A percentile compares a stretch with the other conserved stretches of the same genome.
Conservation (phyloP, 2,329 filamentous ascomycete species). For the Ceratocystis alfenasii region DNA sequence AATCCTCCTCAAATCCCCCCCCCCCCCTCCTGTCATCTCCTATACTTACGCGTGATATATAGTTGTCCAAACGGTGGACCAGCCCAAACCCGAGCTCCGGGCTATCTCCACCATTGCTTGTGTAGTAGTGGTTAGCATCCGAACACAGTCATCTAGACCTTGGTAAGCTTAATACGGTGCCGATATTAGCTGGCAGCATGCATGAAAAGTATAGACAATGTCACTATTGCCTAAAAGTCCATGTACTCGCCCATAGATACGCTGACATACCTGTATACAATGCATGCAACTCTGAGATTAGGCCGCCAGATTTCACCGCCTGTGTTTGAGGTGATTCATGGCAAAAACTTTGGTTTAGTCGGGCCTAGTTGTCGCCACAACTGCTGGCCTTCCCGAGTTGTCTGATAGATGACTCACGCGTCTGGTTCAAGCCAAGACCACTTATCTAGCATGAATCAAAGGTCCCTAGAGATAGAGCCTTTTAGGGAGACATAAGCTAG, state of each 20-base stretch:
- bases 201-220: background rate
- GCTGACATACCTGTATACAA: background rate
- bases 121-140: background rate
- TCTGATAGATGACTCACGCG: background rate
- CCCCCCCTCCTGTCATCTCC: background rate
- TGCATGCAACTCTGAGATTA: background rate
- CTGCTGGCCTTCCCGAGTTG: background rate
- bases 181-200: background rate
- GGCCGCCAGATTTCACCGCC: constrained; percentile 1
- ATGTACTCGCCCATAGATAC: background rate
- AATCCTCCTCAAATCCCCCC: background rate
- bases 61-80: background rate
- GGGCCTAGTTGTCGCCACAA: background rate
- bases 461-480: background rate
- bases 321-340: background rate
- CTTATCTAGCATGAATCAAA: background rate
- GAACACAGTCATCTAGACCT: background rate
- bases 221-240: background rate
- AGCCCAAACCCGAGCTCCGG: background rate
- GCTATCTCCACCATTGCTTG: background rate
- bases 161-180: background rate
- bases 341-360: background rate
- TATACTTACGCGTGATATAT: too few species aligned
- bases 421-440: background rate
- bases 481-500: background rate